A percentile compares a stretch with the other conserved stretches of the same genome.
These are phyloP conservation scores for Halophytophthora batemanensis DNA, from an alignment of 352 stramenopile genomes.

Conservation along the genomic window DNA sequence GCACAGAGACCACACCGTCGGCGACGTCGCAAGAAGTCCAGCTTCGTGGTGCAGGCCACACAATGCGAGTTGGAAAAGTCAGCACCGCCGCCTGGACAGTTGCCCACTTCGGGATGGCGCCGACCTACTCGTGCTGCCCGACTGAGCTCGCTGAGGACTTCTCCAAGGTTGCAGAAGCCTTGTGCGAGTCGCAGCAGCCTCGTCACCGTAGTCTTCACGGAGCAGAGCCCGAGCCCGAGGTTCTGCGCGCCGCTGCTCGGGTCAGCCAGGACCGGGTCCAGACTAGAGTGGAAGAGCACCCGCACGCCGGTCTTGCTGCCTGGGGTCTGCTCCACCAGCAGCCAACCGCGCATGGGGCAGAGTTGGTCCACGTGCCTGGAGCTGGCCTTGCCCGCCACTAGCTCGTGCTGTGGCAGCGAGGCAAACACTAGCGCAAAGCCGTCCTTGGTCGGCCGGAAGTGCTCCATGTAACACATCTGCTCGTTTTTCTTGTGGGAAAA, in stretches of 20 bases:
- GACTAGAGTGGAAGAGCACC: constrained; percentile 22
- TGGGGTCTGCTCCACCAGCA: constrained; percentile 27
- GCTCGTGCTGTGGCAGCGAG: constrained; percentile 22
- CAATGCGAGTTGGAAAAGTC: constrained; percentile 32
- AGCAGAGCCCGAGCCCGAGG: constrained; percentile 14
- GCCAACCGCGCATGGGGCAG: constrained; percentile 19
- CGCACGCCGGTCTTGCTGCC: constrained; percentile 26
- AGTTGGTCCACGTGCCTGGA: constrained; percentile 28
- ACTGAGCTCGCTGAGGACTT: constrained; percentile 24
- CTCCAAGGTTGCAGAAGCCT: constrained; percentile 26
- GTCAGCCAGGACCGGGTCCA: constrained; percentile 14
- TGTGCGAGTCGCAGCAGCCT: constrained; percentile 24
- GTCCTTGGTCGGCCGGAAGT: constrained; percentile 30
- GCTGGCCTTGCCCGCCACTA: constrained; percentile 32
- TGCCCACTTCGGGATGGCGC: constrained; percentile 4
- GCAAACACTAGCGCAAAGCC: constrained; percentile 30
- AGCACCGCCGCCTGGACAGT: constrained; percentile 2
- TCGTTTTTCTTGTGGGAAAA: constrained; percentile 37
- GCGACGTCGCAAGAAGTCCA: constrained; percentile 24
- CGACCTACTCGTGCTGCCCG: constrained; percentile 6
- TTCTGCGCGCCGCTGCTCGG: constrained; percentile 2
- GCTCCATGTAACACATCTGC: constrained; percentile 36
- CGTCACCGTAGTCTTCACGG: constrained; percentile 22
- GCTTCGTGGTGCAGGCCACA: constrained; percentile 32
- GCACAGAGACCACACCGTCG: constrained; percentile 31